Evolutionary conservation across 1,139 yeast species (phyloP).

Genomic region (Geotrichum carabidarum): DNA sequence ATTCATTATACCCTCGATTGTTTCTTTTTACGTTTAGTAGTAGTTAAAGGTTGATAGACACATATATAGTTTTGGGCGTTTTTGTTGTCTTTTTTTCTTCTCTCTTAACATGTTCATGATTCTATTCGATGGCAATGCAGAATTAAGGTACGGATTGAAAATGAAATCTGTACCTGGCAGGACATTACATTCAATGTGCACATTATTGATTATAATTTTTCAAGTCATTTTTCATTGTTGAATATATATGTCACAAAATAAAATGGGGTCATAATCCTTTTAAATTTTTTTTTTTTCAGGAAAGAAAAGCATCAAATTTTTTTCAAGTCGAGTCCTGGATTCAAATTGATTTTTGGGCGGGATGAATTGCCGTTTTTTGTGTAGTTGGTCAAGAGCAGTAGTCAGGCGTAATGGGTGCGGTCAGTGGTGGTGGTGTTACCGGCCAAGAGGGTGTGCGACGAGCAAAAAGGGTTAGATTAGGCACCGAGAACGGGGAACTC

Average conservation of each 20-base stretch:
- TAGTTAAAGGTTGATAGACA: too few relatives aligned
- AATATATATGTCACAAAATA: background rate
- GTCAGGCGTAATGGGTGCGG: too few relatives aligned
- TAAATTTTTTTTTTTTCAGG: background rate
- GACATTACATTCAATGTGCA: too few relatives aligned
- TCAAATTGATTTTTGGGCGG: too few relatives aligned
- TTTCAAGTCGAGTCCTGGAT: too few relatives aligned
- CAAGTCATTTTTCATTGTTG: background rate
- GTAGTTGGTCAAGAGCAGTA: background rate
- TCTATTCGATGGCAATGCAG: background rate
- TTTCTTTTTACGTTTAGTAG: background rate
- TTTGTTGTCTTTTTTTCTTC: background rate
- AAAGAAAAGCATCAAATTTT: too few relatives aligned
- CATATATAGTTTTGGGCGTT: background rate
- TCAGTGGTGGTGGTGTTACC: too few relatives aligned
- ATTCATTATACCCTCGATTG: background rate
- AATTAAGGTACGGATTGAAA: background rate
- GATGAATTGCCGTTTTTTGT: background rate
- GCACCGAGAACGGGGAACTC: slow-evolving; percentile 37
- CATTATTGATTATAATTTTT: background rate
- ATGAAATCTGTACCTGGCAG: too few relatives aligned
- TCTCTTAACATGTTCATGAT: background rate
- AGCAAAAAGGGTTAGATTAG: slow-evolving; percentile 14
- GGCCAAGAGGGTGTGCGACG: too few relatives aligned
- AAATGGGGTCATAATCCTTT: background rate